Base-by-base conservation (phyloP, 768 basidiomycete species). In the Dentipellis sp. region DNA sequence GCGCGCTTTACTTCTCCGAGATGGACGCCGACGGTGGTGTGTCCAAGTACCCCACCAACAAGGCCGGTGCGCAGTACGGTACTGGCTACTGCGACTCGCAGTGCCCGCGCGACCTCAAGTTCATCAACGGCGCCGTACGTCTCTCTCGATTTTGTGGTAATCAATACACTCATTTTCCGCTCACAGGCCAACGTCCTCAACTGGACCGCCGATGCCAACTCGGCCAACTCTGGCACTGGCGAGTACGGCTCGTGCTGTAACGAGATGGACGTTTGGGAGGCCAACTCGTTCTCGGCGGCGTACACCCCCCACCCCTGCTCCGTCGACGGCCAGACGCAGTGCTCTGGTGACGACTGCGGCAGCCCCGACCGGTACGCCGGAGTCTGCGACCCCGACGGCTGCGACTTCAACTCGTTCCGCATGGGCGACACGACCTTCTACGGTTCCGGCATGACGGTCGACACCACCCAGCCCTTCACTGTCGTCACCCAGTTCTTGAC, bases 61-160 rank as follows among this genome's bases (percentile, higher is more conserved):
- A 76, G 73, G 78, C 79, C 54, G 79, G 79, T 62, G 78, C 80
- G 63, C 74, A 78, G 66, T 83, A 77, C 68, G 80, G 81, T 50
- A 81, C 80, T 14, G 82, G 82, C 10, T 83, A 83, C 69, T 82
- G 82, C 66, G 81, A 83, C 65, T 75, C 81, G 16, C 80, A 82
- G 65, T 81, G 80, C 68, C 79, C 79, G 2, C 72, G 72, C 38
- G 80, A 81, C 64, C 67, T 81, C 69, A 81, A 82, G 70, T 81
- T 80, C 71, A 81, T 82, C 63, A 71, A 75, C 66, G 81, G 81
- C 60, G 65, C 70, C 68, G 79, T 77, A 52, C 56, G 73, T 69
- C 23, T 47, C 12, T 17, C 50, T 52, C 42, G 22, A 29, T 49
- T 47, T 10, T 2, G 29, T 35, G 35, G 22, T 46, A 1, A 19